These are phyloP conservation scores for Carex scoparia DNA, from an alignment of 176 grass and related monocot genomes.

Conservation along the genomic window DNA sequence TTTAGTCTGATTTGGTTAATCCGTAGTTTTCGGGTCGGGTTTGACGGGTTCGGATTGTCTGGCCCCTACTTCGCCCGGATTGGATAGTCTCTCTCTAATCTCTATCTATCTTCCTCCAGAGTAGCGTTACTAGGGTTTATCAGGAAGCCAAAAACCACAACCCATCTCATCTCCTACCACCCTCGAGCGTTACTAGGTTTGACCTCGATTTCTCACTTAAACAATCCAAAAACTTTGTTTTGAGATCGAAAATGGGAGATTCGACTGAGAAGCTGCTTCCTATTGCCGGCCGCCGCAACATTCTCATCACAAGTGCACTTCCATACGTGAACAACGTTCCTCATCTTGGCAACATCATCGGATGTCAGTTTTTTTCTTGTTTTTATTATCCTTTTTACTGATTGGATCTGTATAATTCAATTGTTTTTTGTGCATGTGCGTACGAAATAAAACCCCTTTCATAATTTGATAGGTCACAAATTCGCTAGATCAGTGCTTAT, in stretches of 20 bases:
- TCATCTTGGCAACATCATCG: slow-evolving; percentile 48
- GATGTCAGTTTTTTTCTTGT: slow-evolving; percentile 27
- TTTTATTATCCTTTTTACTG: neutral
- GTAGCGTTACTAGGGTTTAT: neutral
- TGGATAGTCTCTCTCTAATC: neutral
- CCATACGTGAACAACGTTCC: slow-evolving; percentile 56
- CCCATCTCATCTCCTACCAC: no score
- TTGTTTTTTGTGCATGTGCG: neutral
- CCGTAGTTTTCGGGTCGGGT: neutral
- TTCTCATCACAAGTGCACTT: slow-evolving; percentile 51
- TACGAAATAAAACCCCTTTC: neutral
- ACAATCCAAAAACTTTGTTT: no score
- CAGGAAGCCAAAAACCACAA: no score
- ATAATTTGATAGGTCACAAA: neutral
- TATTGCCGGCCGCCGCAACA: slow-evolving; percentile 34
- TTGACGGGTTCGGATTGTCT: neutral
- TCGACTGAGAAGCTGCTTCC: slow-evolving; percentile 34
- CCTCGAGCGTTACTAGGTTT: no score
- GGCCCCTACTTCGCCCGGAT: neutral
- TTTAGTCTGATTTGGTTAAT: neutral
- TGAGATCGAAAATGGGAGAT: slow-evolving; percentile 8
- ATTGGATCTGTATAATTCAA: neutral
- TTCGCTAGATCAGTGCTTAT: neutral
- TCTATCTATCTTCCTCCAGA: neutral
- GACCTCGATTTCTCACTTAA: no score